Conservation (phyloP, 2,329 filamentous ascomycete genomes). For the Ascochyta pisi region DNA sequence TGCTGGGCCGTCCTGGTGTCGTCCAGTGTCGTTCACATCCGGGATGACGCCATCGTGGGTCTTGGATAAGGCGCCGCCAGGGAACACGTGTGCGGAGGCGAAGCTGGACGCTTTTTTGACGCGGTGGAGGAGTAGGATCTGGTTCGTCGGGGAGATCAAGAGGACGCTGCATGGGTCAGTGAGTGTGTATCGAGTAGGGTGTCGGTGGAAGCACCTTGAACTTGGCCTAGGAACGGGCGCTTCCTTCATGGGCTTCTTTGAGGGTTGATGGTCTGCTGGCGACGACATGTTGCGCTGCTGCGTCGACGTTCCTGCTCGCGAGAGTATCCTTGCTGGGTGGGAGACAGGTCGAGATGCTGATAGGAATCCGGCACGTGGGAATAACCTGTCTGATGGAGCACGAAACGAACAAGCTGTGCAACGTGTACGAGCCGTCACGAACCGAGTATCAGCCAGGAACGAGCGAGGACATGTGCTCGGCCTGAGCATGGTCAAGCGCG, state of each 20-base stretch:
- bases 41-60: conserved; percentile 75
- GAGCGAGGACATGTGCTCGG: conserved; percentile 17
- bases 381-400: not conserved
- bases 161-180: conserved; percentile 66
- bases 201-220: conserved; percentile 58
- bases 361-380: not conserved
- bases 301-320: not conserved
- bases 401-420: not conserved
- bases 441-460: conserved; percentile 17
- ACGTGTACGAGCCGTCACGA: not conserved
- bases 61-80: conserved; percentile 81
- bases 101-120: conserved; percentile 84
- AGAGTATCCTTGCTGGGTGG: not conserved
- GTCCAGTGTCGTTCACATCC: conserved; percentile 55
- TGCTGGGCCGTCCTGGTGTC: conserved; percentile 73
- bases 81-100: conserved; percentile 92
- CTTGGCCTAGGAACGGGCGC: conserved; percentile 66
- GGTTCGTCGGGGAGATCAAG: conserved; percentile 83
- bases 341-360: not conserved
- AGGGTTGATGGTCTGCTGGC: conserved; percentile 39
- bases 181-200: not conserved
- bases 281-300: conserved; percentile 40
- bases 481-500: conserved; percentile 37
- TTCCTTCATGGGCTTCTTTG: conserved; percentile 43
- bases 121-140: conserved; percentile 86